A percentile compares a stretch with the other conserved stretches of the same genome.
Conservation (phyloP, 768 basidiomycete species). For the Sistotremastrum suecicum region DNA sequence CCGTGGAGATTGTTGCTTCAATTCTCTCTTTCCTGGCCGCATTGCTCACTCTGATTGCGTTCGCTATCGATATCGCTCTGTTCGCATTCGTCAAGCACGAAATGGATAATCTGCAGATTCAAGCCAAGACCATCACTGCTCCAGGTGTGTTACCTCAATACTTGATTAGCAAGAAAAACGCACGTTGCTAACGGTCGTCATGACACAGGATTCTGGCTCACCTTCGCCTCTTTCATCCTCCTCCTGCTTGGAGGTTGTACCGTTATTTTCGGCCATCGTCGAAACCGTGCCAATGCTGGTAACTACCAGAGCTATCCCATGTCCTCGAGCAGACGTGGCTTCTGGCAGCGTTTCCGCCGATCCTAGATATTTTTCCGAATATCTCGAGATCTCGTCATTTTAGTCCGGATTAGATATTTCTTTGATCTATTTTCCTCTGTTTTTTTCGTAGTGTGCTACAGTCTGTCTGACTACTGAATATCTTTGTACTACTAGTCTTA, state of each 20-base stretch:
- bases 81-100: constrained; percentile 46
- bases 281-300: constrained; percentile 30
- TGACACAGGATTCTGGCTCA: constrained; percentile 56
- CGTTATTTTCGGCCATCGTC: constrained; percentile 55
- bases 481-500: too few relatives aligned
- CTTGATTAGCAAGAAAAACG: neutral
- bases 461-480: too few relatives aligned
- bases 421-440: too few relatives aligned
- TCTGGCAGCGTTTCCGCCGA: constrained; percentile 21
- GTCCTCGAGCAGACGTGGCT: constrained; percentile 11
- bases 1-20: constrained; percentile 27
- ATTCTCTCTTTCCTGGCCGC: constrained; percentile 55
- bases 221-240: constrained; percentile 50
- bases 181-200: neutral
- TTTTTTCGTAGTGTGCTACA: too few relatives aligned
- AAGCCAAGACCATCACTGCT: constrained; percentile 37
- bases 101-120: constrained; percentile 32
- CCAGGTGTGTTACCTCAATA: constrained; percentile 34
- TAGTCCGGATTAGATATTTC: too few relatives aligned
- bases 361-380: too few relatives aligned
- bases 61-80: constrained; percentile 66
- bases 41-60: constrained; percentile 51
- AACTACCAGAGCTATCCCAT: constrained; percentile 16
- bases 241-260: constrained; percentile 51
- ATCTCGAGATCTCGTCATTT: too few relatives aligned